These are phyloP conservation scores for Medicago lupulina DNA, from an alignment of 306 rosid genomes.

Conservation along the genomic window DNA sequence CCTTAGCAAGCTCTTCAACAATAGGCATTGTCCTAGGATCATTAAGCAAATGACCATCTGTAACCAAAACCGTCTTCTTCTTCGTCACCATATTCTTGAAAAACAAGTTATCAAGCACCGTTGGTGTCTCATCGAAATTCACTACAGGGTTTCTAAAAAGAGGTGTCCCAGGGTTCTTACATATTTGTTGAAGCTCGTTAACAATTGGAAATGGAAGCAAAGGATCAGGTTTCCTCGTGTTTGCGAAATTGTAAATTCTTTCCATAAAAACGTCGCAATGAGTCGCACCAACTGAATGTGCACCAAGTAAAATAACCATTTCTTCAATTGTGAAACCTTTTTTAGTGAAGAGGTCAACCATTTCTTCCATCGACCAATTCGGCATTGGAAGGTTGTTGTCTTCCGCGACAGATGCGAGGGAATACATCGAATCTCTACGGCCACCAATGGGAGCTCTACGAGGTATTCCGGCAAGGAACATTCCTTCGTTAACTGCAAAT, in stretches of 20 bases:
- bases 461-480: constrained; percentile 44
- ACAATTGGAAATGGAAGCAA: background rate
- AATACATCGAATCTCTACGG: constrained; percentile 55
- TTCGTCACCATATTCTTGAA: constrained; percentile 44
- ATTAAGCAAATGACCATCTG: constrained; percentile 47
- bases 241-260: constrained; percentile 41
- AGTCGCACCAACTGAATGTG: constrained; percentile 65
- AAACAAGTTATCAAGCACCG: constrained; percentile 54
- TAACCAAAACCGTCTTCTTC: constrained; percentile 39
- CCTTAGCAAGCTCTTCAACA: constrained; percentile 49
- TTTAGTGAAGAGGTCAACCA: constrained; percentile 35
- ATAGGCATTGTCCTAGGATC: constrained; percentile 48
- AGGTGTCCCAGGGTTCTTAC: constrained; percentile 25
- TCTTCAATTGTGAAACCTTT: constrained; percentile 59
- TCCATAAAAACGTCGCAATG: constrained; percentile 51
- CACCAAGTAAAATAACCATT: constrained; percentile 59
- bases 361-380: constrained; percentile 17
- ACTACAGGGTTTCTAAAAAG: constrained; percentile 19
- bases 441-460: constrained; percentile 42
- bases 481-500: constrained; percentile 53
- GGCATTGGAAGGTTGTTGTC: constrained; percentile 50
- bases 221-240: constrained; percentile 46
- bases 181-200: constrained; percentile 26
- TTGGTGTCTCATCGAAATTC: constrained; percentile 60
- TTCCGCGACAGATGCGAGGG: constrained; percentile 47